Evolutionary conservation across 163 green algal species (phyloP).

Genomic region (Smithsoniella earleae): DNA sequence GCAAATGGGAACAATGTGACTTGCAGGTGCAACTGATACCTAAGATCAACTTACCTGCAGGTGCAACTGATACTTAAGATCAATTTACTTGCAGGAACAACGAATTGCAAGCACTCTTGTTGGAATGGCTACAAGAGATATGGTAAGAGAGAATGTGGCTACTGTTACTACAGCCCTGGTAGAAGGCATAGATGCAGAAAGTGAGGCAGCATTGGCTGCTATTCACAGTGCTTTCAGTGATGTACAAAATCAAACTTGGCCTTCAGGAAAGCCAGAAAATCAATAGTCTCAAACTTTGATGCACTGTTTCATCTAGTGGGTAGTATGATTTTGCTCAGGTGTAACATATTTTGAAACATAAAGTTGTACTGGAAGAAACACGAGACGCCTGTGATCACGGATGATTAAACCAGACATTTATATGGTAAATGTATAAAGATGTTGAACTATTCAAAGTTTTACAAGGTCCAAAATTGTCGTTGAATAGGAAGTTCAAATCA

Average conservation of each 20-base stretch:
- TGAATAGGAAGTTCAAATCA: too few species aligned
- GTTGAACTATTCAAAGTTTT: too few species aligned
- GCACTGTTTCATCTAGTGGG: too few species aligned
- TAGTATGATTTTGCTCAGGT: too few species aligned
- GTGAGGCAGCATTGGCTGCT: conserved; percentile 45
- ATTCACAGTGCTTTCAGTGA: conserved; percentile 54
- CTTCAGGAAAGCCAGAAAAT: conserved; percentile 68
- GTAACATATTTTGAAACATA: too few species aligned
- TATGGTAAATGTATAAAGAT: too few species aligned
- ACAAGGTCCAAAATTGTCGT: too few species aligned
- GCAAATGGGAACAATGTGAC: background rate
- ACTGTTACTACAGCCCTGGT: conserved; percentile 51
- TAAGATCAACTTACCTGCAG: background rate
- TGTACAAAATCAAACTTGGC: conserved; percentile 62
- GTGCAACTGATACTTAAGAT: background rate
- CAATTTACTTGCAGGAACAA: conserved; percentile 38
- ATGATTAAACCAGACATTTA: too few species aligned
- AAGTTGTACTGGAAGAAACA: too few species aligned
- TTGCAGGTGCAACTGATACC: background rate
- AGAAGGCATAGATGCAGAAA: conserved; percentile 16
- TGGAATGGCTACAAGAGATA: conserved; percentile 55
- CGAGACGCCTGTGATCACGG: too few species aligned
- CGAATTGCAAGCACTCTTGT: conserved; percentile 66
- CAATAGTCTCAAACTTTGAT: too few species aligned
- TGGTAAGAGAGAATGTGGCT: conserved; percentile 62